These are phyloP conservation scores for Malus hybrid DNA, from an alignment of 331 rosid genomes.

Conservation along the genomic window DNA sequence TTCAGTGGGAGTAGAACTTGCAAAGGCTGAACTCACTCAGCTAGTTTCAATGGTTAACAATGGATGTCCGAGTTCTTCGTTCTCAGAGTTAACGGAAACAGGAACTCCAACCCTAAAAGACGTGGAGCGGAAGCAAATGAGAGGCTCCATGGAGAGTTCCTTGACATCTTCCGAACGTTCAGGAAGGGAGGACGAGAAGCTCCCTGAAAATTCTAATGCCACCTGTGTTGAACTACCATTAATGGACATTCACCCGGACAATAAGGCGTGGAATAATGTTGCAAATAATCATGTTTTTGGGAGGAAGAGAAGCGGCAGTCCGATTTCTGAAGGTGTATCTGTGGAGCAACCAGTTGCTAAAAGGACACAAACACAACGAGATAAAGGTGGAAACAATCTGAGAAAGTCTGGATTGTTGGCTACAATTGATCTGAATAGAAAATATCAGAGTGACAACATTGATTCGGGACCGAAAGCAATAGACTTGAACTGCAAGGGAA, in stretches of 20 bases:
- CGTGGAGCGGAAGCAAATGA: slow-evolving; percentile 30
- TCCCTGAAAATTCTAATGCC: slow-evolving; percentile 14
- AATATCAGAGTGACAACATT: slow-evolving; percentile 50
- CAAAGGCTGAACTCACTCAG: slow-evolving; percentile 76
- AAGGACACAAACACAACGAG: slow-evolving; percentile 19
- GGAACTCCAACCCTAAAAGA: slow-evolving; percentile 1
- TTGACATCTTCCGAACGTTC: slow-evolving; percentile 79
- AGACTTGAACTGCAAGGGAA: slow-evolving; percentile 52
- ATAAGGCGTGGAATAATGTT: slow-evolving; percentile 18
- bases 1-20: slow-evolving; percentile 49
- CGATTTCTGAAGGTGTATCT: slow-evolving; percentile 33
- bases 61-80: slow-evolving; percentile 55
- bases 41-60: slow-evolving; percentile 58
- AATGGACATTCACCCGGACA: slow-evolving; percentile 25
- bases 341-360: slow-evolving; percentile 44
- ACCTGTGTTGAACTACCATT: slow-evolving; percentile 20
- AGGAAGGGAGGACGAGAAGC: slow-evolving; percentile 46
- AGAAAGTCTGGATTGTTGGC: slow-evolving; percentile 27
- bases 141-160: slow-evolving; percentile 79
- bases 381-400: slow-evolving; percentile 22
- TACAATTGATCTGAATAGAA: slow-evolving; percentile 60
- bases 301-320: slow-evolving; percentile 52
- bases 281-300: slow-evolving; percentile 21
- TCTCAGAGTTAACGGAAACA: slow-evolving; percentile 66
- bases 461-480: slow-evolving; percentile 43